Percentiles rank a stretch among this genome's conserved stretches.
phyloP scores from a whole-genome alignment of 345 rosid genomes.

The Eucalyptus cloeziana region DNA sequence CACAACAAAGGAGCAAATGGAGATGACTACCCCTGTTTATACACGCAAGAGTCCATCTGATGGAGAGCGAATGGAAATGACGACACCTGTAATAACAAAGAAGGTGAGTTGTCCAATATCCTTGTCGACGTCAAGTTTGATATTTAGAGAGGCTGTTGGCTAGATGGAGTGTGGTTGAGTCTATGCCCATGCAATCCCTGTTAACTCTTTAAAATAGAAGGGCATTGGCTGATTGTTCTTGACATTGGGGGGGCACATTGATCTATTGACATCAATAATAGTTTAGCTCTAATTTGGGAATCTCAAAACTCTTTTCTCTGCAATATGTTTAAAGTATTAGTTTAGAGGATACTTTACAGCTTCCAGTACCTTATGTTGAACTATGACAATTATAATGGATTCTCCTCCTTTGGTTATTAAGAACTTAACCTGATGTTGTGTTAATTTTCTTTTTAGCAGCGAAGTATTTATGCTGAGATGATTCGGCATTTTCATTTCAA shows the following conservation, averaged over 20 bases:
- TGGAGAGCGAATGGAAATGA: slow-evolving; percentile 90
- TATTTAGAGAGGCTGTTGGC: not conserved
- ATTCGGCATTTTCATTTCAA: not conserved
- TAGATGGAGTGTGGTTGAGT: not conserved
- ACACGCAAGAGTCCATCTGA: slow-evolving; percentile 44
- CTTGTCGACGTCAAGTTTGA: not conserved
- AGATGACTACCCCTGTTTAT: slow-evolving; percentile 89
- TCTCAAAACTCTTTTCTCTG: not conserved
- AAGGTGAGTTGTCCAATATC: slow-evolving; percentile 22
- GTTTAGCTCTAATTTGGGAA: not conserved
- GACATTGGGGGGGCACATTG: not conserved
- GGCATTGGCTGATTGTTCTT: not conserved
- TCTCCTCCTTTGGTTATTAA: not conserved
- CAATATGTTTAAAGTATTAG: not conserved
- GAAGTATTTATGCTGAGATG: not conserved
- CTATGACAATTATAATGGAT: not conserved
- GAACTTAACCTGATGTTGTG: not conserved
- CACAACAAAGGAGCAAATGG: slow-evolving; percentile 49
- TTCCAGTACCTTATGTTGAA: not conserved
- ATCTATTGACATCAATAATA: not conserved
- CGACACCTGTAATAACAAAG: slow-evolving; percentile 77
- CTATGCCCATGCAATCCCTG: not conserved
- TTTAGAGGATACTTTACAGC: not conserved
- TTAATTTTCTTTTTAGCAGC: not conserved
- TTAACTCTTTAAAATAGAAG: not conserved